Evolutionary conservation across 2,329 filamentous ascomycete species (phyloP).

Genomic region (Pestalotiopsis sp.): DNA sequence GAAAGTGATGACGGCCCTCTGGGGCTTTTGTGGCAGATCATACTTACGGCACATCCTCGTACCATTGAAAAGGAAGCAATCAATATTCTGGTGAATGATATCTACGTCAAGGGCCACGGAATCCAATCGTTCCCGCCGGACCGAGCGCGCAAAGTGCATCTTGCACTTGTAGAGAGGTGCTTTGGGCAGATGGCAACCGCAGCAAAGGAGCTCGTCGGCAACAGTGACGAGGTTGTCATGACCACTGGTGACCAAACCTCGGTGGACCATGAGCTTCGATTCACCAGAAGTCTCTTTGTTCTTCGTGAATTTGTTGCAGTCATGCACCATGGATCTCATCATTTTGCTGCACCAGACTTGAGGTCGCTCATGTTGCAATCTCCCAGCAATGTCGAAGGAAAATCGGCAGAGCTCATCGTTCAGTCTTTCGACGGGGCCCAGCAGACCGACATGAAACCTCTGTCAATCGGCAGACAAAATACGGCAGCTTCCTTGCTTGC

Average conservation of each 20-base stretch:
- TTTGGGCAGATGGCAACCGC: slow-evolving; percentile 69
- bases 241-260: slow-evolving; percentile 47
- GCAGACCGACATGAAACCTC: slow-evolving; percentile 61
- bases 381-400: slow-evolving; percentile 60
- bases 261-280: slow-evolving; percentile 61
- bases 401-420: slow-evolving; percentile 69
- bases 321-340: slow-evolving; percentile 61
- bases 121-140: slow-evolving; percentile 52
- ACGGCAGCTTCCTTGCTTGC: slow-evolving; percentile 72
- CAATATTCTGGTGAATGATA: slow-evolving; percentile 66
- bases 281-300: slow-evolving; percentile 70
- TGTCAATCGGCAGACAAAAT: slow-evolving; percentile 71
- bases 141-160: slow-evolving; percentile 62
- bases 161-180: slow-evolving; percentile 74
- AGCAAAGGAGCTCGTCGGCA: slow-evolving; percentile 55
- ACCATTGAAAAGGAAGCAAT: slow-evolving; percentile 72
- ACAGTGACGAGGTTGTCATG: slow-evolving; percentile 57
- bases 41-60: slow-evolving; percentile 67
- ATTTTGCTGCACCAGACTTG: slow-evolving; percentile 60
- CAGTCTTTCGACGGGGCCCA: slow-evolving; percentile 69
- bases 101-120: slow-evolving; percentile 67
- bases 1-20: slow-evolving; percentile 55
- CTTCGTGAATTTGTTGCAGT: slow-evolving; percentile 69
- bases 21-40: slow-evolving; percentile 83
- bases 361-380: slow-evolving; percentile 54